These are phyloP conservation scores for Colletotrichum sp. DNA, from an alignment of 2,329 filamentous ascomycete species.

Conservation along the genomic window DNA sequence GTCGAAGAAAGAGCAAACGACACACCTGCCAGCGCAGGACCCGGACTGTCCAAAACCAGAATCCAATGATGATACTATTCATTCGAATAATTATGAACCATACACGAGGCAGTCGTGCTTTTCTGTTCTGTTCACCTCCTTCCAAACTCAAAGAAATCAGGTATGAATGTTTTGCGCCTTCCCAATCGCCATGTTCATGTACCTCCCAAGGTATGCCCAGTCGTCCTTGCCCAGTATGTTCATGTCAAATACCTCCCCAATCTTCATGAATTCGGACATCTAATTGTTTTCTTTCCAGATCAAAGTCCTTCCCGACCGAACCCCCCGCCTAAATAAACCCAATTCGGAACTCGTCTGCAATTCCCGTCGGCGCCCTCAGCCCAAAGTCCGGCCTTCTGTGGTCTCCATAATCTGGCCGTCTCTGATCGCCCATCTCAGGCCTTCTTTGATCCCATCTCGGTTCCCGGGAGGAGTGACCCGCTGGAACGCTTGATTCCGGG, in stretches of 20 bases:
- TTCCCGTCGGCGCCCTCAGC: slow-evolving; percentile 19
- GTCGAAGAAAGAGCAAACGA: not conserved
- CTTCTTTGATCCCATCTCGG: not conserved
- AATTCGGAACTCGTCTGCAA: slow-evolving; percentile 22
- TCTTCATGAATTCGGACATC: not conserved
- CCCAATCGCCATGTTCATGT: not conserved
- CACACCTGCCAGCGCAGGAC: not conserved
- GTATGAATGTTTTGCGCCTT: not conserved
- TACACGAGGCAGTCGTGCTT: not conserved
- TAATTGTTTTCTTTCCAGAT: not conserved
- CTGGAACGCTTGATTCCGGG: not conserved
- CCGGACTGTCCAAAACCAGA: not conserved
- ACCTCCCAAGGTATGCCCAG: not conserved
- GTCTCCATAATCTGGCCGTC: not conserved
- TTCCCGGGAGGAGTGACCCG: not conserved
- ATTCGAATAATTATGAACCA: not conserved
- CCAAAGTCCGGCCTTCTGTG: slow-evolving; percentile 18
- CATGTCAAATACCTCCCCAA: not conserved
- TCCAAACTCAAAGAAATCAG: not conserved
- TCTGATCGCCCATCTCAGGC: not conserved
- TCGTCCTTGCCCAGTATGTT: not conserved
- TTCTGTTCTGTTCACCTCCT: not conserved
- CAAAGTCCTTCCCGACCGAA: not conserved
- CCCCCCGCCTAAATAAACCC: slow-evolving; percentile 12
- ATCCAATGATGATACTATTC: not conserved